Conservation (phyloP, 345 rosid genomes). For the Microcos paniculata region DNA sequence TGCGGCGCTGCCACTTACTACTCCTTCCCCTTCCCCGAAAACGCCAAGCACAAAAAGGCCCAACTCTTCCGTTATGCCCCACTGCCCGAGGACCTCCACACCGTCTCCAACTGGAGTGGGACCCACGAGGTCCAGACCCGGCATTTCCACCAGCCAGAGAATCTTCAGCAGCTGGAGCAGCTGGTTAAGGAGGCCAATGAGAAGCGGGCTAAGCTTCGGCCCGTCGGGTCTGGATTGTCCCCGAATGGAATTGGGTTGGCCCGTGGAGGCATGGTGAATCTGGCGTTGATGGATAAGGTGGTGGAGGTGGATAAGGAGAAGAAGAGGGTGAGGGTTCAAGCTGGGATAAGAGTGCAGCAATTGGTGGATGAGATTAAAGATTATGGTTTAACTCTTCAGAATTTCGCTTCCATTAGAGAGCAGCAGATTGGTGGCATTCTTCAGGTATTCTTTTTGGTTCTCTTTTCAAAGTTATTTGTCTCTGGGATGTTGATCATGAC, state of each 20-base stretch:
- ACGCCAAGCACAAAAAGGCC: constrained; percentile 89
- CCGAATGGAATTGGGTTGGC: constrained; percentile 92
- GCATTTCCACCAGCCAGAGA: constrained; percentile 82
- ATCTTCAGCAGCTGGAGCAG: constrained; percentile 57
- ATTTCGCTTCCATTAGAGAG: constrained; percentile 93
- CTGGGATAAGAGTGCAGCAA: constrained; percentile 88
- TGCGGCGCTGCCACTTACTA: constrained; percentile 83
- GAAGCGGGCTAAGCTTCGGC: constrained; percentile 65
- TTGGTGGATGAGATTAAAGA: constrained; percentile 85
- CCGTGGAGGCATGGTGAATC: constrained; percentile 85
- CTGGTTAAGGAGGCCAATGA: constrained; percentile 61
- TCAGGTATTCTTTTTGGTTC: constrained; percentile 54
- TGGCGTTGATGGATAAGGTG: constrained; percentile 83
- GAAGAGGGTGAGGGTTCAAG: constrained; percentile 81
- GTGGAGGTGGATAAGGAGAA: constrained; percentile 79
- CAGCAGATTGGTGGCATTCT: constrained; percentile 98
- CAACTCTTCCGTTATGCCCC: constrained; percentile 91
- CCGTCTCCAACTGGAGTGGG: constrained; percentile 95
- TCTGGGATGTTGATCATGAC: background rate
- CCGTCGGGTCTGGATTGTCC: constrained; percentile 90
- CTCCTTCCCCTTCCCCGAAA: constrained; percentile 78
- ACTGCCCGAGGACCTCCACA: constrained; percentile 89
- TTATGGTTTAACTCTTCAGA: constrained; percentile 80
- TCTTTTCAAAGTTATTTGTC: background rate
- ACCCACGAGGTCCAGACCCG: constrained; percentile 98